These are phyloP conservation scores for Brasenia schreberi DNA, from an alignment of 164 flowering plant genomes.

Conservation along the genomic window DNA sequence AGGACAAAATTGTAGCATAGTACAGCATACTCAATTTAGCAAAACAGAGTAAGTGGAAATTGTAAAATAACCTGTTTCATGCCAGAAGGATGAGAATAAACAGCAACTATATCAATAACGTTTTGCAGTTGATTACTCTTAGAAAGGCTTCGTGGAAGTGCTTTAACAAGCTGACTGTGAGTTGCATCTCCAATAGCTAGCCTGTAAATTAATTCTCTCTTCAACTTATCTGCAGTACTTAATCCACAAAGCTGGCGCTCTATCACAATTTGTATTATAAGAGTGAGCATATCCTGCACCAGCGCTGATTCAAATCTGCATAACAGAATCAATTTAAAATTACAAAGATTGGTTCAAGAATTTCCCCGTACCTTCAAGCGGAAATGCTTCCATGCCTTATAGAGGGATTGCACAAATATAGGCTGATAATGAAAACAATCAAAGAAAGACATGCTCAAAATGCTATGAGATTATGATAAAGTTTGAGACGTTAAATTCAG, in stretches of 20 bases:
- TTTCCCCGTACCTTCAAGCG: no score
- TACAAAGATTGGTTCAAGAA: no score
- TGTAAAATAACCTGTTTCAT: constrained; percentile 63
- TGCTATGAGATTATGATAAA: no score
- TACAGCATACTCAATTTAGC: not conserved
- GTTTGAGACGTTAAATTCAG: no score
- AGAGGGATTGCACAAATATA: no score
- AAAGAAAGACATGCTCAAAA: no score
- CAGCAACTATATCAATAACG: constrained; percentile 55
- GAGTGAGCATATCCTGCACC: constrained; percentile 84
- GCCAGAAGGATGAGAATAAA: constrained; percentile 80
- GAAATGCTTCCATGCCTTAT: no score
- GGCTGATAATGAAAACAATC: no score
- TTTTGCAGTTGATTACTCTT: constrained; percentile 54
- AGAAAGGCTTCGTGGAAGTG: constrained; percentile 78
- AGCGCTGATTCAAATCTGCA: constrained; percentile 78
- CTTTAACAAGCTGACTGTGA: constrained; percentile 76
- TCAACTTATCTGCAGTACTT: constrained; percentile 57
- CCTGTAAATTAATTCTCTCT: constrained; percentile 68
- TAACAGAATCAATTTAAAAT: constrained; percentile 1
- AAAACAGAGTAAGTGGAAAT: not conserved
- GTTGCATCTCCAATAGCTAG: constrained; percentile 83
- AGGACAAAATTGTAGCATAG: not conserved
- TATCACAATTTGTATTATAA: constrained; percentile 73
- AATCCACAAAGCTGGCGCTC: constrained; percentile 87